Percentiles rank a stretch among this genome's conserved stretches.
These are phyloP conservation scores for Calvatia gigantea DNA, from an alignment of 768 basidiomycete genomes.

Conservation along the genomic window DNA sequence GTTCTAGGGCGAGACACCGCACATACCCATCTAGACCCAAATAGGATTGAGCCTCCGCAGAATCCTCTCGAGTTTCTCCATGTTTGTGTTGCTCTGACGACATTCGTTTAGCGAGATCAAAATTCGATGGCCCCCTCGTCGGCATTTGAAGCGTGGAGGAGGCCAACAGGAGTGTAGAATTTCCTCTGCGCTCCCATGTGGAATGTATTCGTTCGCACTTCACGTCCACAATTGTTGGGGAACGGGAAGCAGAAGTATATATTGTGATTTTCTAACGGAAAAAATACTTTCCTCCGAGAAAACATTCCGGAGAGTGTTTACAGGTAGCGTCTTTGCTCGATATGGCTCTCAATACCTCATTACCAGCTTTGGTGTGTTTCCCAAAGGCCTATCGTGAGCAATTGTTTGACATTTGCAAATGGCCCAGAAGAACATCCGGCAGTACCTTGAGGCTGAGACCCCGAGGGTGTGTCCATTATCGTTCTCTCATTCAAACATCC, in stretches of 20 bases:
- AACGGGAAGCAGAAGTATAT: neutral
- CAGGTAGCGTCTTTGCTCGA: neutral
- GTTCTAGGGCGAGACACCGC: neutral
- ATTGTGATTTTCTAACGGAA: neutral
- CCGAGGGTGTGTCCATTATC: too few species aligned
- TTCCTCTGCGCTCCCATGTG: neutral
- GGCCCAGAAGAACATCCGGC: too few species aligned
- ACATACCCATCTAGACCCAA: neutral
- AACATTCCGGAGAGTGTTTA: too few species aligned
- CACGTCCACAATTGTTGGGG: neutral
- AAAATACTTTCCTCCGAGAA: neutral
- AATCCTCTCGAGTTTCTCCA: neutral
- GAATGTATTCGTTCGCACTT: neutral
- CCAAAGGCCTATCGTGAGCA: too few species aligned
- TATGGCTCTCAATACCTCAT: too few species aligned
- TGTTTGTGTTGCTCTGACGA: constrained; percentile 4
- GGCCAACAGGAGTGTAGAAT: neutral
- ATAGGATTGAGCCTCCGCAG: neutral
- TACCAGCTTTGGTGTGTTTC: too few species aligned
- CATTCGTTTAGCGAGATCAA: constrained; percentile 3
- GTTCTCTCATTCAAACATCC: too few species aligned
- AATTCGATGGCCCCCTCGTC: neutral
- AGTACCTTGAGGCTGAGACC: too few species aligned
- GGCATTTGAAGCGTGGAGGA: neutral
- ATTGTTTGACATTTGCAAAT: too few species aligned